Percentiles rank a stretch among this genome's conserved stretches.
phyloP scores from a whole-genome alignment of 345 rosid genomes.

The Zanthoxylum bungeanum region DNA sequence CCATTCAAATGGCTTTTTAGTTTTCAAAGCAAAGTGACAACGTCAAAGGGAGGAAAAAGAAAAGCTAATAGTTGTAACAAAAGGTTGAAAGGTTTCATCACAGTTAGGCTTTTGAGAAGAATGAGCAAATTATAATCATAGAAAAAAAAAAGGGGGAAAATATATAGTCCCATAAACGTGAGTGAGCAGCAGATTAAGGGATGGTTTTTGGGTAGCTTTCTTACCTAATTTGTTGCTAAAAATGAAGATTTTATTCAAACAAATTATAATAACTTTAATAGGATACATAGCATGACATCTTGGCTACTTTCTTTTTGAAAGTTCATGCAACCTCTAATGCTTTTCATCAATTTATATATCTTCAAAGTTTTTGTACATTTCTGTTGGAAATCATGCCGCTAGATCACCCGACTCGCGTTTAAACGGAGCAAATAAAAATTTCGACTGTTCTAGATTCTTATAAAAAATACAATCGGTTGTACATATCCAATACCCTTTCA shows the following conservation, averaged over 20 bases:
- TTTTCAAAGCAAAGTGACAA: constrained; percentile 1
- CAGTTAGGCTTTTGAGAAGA: constrained; percentile 49
- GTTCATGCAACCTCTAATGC: neutral
- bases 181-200: constrained; percentile 1
- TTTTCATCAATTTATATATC: neutral
- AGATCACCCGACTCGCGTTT: too few relatives aligned
- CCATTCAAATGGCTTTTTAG: constrained; percentile 16
- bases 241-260: constrained; percentile 24
- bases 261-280: constrained; percentile 2
- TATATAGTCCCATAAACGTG: constrained; percentile 21
- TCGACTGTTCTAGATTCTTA: too few relatives aligned
- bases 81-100: constrained; percentile 23
- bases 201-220: constrained; percentile 14
- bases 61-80: constrained; percentile 13
- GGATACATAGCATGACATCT: neutral
- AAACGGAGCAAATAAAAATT: too few relatives aligned
- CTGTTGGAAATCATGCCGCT: too few relatives aligned
- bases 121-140: constrained; percentile 34
- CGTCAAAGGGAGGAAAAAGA: neutral
- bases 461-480: too few relatives aligned
- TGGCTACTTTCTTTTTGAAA: constrained; percentile 13
- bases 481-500: too few relatives aligned
- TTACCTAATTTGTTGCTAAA: constrained; percentile 19
- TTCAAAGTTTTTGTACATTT: neutral
- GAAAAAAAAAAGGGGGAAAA: constrained; percentile 30